Evolutionary conservation across 1,284 basidiomycete genomes (phyloP).

Genomic region (Ceraceosorus guamensis): DNA sequence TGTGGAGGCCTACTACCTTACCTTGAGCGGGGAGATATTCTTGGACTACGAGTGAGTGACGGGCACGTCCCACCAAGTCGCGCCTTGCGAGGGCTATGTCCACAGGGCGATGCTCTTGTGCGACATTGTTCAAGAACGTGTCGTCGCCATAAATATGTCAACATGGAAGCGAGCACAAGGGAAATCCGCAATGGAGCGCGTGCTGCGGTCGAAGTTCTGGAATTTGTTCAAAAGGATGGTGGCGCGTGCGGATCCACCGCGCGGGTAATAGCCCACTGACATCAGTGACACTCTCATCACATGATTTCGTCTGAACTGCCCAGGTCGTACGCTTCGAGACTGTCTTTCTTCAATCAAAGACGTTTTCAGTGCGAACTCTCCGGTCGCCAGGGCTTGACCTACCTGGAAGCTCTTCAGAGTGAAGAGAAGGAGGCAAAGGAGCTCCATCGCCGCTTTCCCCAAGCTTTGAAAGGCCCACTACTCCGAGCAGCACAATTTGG

Average conservation of each 20-base stretch:
- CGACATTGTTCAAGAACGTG: not conserved
- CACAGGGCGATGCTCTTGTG: not conserved
- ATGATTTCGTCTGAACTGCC: too few species aligned
- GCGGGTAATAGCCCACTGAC: too few species aligned
- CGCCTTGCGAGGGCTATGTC: not conserved
- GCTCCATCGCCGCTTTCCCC: conserved; percentile 82
- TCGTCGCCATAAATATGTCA: not conserved
- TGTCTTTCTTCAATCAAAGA: conserved; percentile 86
- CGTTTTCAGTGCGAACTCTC: conserved; percentile 93
- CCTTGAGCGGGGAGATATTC: conserved; percentile 44
- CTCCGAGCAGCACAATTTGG: conserved; percentile 91
- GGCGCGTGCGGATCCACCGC: too few species aligned
- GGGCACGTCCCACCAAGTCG: not conserved
- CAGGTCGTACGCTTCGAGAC: conserved; percentile 79
- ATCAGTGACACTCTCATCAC: too few species aligned
- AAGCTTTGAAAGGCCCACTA: conserved; percentile 81
- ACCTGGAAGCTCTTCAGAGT: conserved; percentile 84
- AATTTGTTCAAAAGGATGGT: too few species aligned
- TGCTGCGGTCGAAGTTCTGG: conserved; percentile 4
- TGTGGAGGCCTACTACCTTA: conserved; percentile 42
- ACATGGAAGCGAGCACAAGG: not conserved
- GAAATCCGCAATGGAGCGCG: not conserved
- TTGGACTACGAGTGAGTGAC: conserved; percentile 40
- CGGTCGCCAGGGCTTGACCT: conserved; percentile 84
- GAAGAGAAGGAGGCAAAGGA: conserved; percentile 80